phyloP scores from a whole-genome alignment of 495 filamentous ascomycete genomes.

The Glonium stellatum region DNA sequence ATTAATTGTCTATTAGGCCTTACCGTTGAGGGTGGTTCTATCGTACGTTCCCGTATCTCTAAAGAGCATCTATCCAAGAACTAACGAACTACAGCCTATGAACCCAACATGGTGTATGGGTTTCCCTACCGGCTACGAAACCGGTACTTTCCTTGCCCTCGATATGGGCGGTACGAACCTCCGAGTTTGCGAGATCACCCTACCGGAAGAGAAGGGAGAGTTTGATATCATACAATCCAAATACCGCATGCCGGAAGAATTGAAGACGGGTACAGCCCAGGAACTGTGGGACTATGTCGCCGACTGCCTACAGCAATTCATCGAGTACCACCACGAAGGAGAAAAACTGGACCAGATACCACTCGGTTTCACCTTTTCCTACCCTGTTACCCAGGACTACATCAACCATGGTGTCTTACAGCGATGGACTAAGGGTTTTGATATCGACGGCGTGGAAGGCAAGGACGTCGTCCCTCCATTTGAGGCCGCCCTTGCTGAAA shows the following conservation, averaged over 20 bases:
- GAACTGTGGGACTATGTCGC: slow-evolving; percentile 98
- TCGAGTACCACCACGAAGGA: slow-evolving; percentile 76
- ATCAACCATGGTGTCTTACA: slow-evolving; percentile 94
- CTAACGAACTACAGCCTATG: slow-evolving; percentile 65
- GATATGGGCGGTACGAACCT: slow-evolving; percentile 99
- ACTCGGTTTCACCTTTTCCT: slow-evolving; percentile 97
- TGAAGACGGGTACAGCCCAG: slow-evolving; percentile 82
- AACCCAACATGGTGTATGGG: slow-evolving; percentile 98
- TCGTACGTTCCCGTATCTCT: slow-evolving; percentile 53
- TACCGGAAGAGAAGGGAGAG: slow-evolving; percentile 84
- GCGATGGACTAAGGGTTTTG: slow-evolving; percentile 98
- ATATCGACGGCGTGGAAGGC: slow-evolving; percentile 93
- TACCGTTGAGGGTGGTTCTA: slow-evolving; percentile 80
- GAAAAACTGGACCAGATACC: slow-evolving; percentile 63
- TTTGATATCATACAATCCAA: slow-evolving; percentile 99
- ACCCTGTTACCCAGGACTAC: slow-evolving; percentile 92
- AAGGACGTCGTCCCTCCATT: slow-evolving; percentile 91
- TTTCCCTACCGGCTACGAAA: slow-evolving; percentile 83
- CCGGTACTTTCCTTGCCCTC: slow-evolving; percentile 83
- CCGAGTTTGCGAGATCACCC: slow-evolving; percentile 90
- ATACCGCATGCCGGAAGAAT: slow-evolving; percentile 92
- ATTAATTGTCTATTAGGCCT: slow-evolving; percentile 49
- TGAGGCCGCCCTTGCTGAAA: slow-evolving; percentile 69
- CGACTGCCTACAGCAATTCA: slow-evolving; percentile 93
- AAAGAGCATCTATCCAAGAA: slow-evolving; percentile 1